A percentile compares a stretch with the other conserved stretches of the same genome.
phyloP scores from a whole-genome alignment of 768 basidiomycete genomes.

The Tulasnella sp. region DNA sequence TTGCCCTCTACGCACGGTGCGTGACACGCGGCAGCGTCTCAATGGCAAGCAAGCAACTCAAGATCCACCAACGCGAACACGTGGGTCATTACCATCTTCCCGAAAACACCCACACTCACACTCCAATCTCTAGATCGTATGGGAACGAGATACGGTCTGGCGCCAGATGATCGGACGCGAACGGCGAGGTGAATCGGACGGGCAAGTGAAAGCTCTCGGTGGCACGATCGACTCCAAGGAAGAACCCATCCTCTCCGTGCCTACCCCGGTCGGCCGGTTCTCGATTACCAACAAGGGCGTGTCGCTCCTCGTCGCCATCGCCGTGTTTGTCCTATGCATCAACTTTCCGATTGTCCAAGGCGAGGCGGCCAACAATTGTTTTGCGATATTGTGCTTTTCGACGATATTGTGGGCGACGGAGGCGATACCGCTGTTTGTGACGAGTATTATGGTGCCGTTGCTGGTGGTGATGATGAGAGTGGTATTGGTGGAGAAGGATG shows the following conservation, averaged over 20 bases:
- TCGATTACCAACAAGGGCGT: constrained; percentile 51
- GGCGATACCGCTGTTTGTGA: constrained; percentile 97
- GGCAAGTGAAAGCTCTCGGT: constrained; percentile 24
- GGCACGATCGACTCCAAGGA: constrained; percentile 35
- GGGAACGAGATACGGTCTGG: constrained; percentile 98
- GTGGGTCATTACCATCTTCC: constrained; percentile 18
- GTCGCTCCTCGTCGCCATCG: constrained; percentile 43
- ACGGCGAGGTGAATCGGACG: constrained; percentile 45
- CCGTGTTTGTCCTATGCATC: constrained; percentile 48
- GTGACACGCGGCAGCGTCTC: constrained; percentile 59
- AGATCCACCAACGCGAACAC: constrained; percentile 78
- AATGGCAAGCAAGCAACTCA: constrained; percentile 67
- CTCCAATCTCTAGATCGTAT: constrained; percentile 46
- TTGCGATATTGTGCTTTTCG: constrained; percentile 79
- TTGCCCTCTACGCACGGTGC: constrained; percentile 72
- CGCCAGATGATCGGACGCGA: constrained; percentile 84
- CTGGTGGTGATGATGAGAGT: constrained; percentile 78
- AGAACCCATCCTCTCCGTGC: constrained; percentile 32
- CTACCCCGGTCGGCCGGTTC: constrained; percentile 55
- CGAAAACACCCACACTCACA: background rate
- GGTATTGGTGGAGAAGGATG: constrained; percentile 38
- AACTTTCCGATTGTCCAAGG: constrained; percentile 47
- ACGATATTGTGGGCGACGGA: constrained; percentile 96
- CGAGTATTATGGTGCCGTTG: constrained; percentile 78
- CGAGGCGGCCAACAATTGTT: constrained; percentile 71